phyloP scores from a whole-genome alignment of 371 early-diverging fungal genomes.

The Apophysomyces variabilis region DNA sequence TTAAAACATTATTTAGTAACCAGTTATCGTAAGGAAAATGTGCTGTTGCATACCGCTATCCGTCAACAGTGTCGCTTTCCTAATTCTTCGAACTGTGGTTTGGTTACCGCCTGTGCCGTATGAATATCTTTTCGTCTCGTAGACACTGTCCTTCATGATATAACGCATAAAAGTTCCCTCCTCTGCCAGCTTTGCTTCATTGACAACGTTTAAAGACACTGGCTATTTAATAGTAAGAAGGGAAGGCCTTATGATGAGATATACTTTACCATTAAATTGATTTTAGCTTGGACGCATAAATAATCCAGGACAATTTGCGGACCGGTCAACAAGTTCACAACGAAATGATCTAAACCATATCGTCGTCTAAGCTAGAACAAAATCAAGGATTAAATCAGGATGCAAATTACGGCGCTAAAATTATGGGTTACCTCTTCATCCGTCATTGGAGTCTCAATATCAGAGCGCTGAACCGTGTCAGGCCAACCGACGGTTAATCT shows the following conservation, averaged over 20 bases:
- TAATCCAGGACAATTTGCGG: slow-evolving; percentile 69
- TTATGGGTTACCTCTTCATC: slow-evolving; percentile 34
- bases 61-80: slow-evolving; percentile 44
- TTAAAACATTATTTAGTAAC: background rate
- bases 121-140: slow-evolving; percentile 48
- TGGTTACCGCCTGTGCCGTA: slow-evolving; percentile 54
- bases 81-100: slow-evolving; percentile 40
- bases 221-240: slow-evolving; percentile 35
- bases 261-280: slow-evolving; percentile 64
- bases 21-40: background rate
- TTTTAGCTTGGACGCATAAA: slow-evolving; percentile 59
- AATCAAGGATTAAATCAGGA: background rate
- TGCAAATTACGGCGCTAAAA: background rate
- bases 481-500: slow-evolving; percentile 69
- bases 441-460: slow-evolving; percentile 49
- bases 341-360: slow-evolving; percentile 76
- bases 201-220: slow-evolving; percentile 40
- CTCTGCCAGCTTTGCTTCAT: slow-evolving; percentile 49
- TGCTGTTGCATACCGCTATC: slow-evolving; percentile 46
- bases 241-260: background rate
- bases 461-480: slow-evolving; percentile 29
- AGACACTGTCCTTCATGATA: slow-evolving; percentile 53
- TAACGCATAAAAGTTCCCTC: slow-evolving; percentile 44
- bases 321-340: slow-evolving; percentile 77
- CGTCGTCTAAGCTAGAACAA: slow-evolving; percentile 18